These are phyloP conservation scores for Typha latifolia DNA, from an alignment of 176 grass and related monocot genomes.

Conservation along the genomic window DNA sequence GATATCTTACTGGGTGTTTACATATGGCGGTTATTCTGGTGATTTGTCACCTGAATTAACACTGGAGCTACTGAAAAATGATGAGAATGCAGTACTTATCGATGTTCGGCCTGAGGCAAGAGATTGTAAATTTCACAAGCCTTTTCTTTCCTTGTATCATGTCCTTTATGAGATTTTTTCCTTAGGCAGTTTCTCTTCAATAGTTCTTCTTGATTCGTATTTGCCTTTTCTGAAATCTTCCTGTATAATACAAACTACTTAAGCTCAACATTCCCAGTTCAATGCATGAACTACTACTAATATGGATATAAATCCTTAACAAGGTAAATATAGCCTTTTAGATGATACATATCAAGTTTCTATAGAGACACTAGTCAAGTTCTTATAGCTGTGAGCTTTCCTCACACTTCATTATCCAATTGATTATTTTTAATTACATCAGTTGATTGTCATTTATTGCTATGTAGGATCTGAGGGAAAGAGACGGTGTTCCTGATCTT, in stretches of 20 bases:
- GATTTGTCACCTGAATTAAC: slow-evolving; percentile 66
- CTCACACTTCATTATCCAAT: not conserved
- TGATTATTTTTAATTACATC: not conserved
- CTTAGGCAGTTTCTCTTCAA: too few relatives aligned
- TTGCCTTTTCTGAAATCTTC: too few relatives aligned
- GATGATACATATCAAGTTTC: too few relatives aligned
- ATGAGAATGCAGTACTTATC: slow-evolving; percentile 72
- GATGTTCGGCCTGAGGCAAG: slow-evolving; percentile 99
- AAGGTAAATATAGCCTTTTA: too few relatives aligned
- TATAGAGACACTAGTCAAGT: too few relatives aligned
- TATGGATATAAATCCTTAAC: too few relatives aligned
- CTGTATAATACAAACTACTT: too few relatives aligned
- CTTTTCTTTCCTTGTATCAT: slow-evolving; percentile 39
- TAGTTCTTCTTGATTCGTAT: too few relatives aligned
- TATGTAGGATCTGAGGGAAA: slow-evolving; percentile 72
- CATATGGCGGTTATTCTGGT: slow-evolving; percentile 76
- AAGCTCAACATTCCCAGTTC: too few relatives aligned
- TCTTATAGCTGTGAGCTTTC: too few relatives aligned
- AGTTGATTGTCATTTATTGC: slow-evolving; percentile 24
- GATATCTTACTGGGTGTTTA: slow-evolving; percentile 59
- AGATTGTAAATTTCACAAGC: slow-evolving; percentile 91
- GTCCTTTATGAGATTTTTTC: slow-evolving; percentile 11
- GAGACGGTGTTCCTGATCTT: slow-evolving; percentile 88
- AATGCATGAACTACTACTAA: too few relatives aligned
- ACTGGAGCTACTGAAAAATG: slow-evolving; percentile 65